These are phyloP conservation scores for Iodosphaeria phyllophila DNA, from an alignment of 2,329 filamentous ascomycete species.

Conservation along the genomic window DNA sequence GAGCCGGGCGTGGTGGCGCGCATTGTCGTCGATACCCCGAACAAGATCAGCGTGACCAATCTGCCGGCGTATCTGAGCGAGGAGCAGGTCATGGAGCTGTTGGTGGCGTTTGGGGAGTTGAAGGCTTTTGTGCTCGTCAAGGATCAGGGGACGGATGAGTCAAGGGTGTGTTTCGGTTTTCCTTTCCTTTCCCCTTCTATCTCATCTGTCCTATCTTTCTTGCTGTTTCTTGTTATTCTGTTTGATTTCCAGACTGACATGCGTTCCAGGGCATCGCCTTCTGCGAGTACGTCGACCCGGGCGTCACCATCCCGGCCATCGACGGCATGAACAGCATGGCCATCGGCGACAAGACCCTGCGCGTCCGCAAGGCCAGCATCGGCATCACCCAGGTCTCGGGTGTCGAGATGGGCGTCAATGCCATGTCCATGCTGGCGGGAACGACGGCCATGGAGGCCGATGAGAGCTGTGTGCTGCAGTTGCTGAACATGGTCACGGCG, in stretches of 20 bases:
- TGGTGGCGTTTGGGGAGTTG: constrained; percentile 80
- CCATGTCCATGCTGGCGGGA: constrained; percentile 93
- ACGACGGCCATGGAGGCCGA: constrained; percentile 67
- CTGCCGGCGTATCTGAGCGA: constrained; percentile 78
- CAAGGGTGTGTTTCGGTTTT: constrained; percentile 45
- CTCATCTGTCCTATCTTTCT: neutral
- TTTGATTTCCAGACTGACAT: neutral
- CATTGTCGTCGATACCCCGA: constrained; percentile 74
- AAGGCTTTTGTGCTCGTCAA: constrained; percentile 86
- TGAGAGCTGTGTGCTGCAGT: constrained; percentile 66
- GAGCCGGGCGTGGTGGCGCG: constrained; percentile 62
- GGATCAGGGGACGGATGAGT: constrained; percentile 70
- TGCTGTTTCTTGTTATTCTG: neutral
- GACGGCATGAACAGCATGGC: constrained; percentile 89
- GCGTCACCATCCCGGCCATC: constrained; percentile 66
- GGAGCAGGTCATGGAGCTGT: constrained; percentile 77
- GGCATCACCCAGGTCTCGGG: constrained; percentile 85
- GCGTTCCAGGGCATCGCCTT: constrained; percentile 69
- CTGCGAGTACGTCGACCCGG: constrained; percentile 75
- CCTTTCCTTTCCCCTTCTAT: constrained; percentile 5
- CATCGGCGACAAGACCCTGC: constrained; percentile 70
- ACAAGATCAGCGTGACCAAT: constrained; percentile 88
- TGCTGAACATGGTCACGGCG: constrained; percentile 96
- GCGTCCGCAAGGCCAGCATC: constrained; percentile 76
- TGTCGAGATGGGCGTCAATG: constrained; percentile 88